Conservation (phyloP, 2,329 filamentous ascomycete species). For the Cladosporium sp. region DNA sequence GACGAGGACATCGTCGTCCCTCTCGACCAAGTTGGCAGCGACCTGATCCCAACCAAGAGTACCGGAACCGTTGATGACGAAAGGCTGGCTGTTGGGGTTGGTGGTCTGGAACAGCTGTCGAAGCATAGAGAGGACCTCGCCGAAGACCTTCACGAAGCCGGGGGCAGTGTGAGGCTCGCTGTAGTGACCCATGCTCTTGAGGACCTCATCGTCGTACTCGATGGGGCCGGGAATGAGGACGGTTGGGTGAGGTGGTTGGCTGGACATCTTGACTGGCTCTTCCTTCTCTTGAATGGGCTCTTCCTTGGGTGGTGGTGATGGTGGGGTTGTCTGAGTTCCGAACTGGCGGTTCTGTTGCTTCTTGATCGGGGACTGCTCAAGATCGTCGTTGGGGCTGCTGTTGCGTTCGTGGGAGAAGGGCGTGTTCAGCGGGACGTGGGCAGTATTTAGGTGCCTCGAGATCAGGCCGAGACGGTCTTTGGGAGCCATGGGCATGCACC, state of each 20-base stretch:
- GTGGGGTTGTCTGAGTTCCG: conserved; percentile 30
- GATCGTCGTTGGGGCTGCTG: conserved; percentile 55
- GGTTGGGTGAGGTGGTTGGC: conserved; percentile 64
- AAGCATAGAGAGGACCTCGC: conserved; percentile 83
- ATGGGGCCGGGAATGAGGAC: conserved; percentile 96
- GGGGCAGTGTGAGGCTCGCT: conserved; percentile 92
- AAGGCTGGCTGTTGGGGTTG: conserved; percentile 79
- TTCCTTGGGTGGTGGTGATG: conserved; percentile 25
- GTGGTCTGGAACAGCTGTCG: conserved; percentile 93
- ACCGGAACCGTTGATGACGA: conserved; percentile 90
- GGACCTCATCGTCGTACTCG: conserved; percentile 96
- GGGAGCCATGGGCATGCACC: conserved; percentile 27
- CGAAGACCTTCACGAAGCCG: conserved; percentile 86
- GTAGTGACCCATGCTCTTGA: conserved; percentile 93
- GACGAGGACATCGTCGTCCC: conserved; percentile 86
- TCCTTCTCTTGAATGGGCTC: conserved; percentile 23
- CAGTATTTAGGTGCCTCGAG: conserved; percentile 61
- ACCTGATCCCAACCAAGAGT: conserved; percentile 97
- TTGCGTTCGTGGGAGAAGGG: conserved; percentile 63
- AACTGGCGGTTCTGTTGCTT: conserved; percentile 33
- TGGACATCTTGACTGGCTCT: conserved; percentile 53
- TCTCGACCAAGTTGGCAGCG: conserved; percentile 87
- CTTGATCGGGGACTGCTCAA: conserved; percentile 45
- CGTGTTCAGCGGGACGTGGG: conserved; percentile 62
- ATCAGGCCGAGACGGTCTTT: conserved; percentile 54